Conservation (phyloP, 2,329 filamentous ascomycete genomes). For the Scytalidium sp. region DNA sequence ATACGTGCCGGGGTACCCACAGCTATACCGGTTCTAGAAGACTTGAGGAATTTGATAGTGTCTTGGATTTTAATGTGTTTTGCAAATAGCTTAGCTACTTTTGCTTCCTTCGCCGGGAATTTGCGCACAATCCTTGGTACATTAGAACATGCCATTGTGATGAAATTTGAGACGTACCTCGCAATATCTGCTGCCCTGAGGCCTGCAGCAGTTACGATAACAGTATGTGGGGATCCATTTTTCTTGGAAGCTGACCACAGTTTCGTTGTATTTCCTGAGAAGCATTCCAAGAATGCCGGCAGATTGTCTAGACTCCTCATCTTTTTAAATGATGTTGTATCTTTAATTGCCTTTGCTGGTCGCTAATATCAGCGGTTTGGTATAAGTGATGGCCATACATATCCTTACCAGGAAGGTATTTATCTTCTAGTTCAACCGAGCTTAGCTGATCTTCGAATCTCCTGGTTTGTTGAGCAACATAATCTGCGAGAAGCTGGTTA, state of each 20-base stretch:
- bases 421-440: constrained; percentile 77
- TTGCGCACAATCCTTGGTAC: constrained; percentile 62
- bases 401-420: constrained; percentile 69
- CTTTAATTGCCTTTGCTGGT: constrained; percentile 69
- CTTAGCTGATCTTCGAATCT: constrained; percentile 80
- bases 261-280: constrained; percentile 53
- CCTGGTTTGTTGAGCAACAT: constrained; percentile 75
- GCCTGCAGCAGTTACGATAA: constrained; percentile 83
- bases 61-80: constrained; percentile 97
- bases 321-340: constrained; percentile 73
- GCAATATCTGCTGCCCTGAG: constrained; percentile 83
- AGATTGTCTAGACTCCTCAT: constrained; percentile 69
- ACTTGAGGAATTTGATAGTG: constrained; percentile 72
- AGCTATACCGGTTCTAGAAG: constrained; percentile 72
- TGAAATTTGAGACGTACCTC: constrained; percentile 46
- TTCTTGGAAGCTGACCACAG: constrained; percentile 63
- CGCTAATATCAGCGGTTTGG: constrained; percentile 1
- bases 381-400: no score
- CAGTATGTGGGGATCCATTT: constrained; percentile 76
- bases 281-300: constrained; percentile 72
- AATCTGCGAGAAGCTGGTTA: constrained; percentile 76
- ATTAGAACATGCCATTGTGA: not conserved
- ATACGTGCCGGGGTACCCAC: constrained; percentile 87
- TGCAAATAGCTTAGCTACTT: constrained; percentile 89
- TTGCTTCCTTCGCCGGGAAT: constrained; percentile 74